Evolutionary conservation across 805 yeast genomes (phyloP).

Genomic region (Yamadazyma sp.): DNA sequence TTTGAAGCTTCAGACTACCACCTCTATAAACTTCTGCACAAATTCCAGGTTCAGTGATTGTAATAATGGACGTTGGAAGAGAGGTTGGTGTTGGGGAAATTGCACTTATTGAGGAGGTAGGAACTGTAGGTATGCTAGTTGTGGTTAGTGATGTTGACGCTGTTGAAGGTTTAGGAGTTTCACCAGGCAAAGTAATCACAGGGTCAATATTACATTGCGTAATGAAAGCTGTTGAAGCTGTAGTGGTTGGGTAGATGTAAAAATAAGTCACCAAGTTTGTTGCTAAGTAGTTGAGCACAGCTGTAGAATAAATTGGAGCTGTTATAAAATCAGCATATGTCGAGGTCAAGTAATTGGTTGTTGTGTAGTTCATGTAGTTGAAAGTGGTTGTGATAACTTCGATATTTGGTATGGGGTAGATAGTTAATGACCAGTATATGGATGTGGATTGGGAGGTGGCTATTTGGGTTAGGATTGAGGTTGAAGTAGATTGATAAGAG

Average conservation of each 20-base stretch:
- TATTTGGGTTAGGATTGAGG: conserved; percentile 5
- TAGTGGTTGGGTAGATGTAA: not conserved
- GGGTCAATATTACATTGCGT: not conserved
- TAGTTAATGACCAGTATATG: not conserved
- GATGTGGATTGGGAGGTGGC: conserved; percentile 3
- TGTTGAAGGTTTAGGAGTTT: not conserved
- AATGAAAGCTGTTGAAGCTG: not conserved
- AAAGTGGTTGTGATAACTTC: not conserved
- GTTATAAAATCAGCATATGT: not conserved
- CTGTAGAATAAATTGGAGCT: not conserved
- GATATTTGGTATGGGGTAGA: not conserved
- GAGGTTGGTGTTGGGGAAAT: conserved; percentile 1
- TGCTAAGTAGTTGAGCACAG: not conserved
- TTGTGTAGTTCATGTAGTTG: not conserved
- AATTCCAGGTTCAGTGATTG: conserved; percentile 1
- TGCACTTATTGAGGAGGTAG: not conserved
- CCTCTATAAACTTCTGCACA: too few relatives aligned
- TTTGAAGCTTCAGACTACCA: not conserved
- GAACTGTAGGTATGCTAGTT: not conserved
- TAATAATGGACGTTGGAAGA: not conserved
- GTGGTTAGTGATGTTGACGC: not conserved
- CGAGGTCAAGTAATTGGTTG: not conserved
- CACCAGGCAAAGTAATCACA: not conserved
- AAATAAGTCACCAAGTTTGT: not conserved
- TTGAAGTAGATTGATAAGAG: conserved; percentile 3